Evolutionary conservation across 768 basidiomycete genomes (phyloP).

Genomic region (Wakefieldia striispora): DNA sequence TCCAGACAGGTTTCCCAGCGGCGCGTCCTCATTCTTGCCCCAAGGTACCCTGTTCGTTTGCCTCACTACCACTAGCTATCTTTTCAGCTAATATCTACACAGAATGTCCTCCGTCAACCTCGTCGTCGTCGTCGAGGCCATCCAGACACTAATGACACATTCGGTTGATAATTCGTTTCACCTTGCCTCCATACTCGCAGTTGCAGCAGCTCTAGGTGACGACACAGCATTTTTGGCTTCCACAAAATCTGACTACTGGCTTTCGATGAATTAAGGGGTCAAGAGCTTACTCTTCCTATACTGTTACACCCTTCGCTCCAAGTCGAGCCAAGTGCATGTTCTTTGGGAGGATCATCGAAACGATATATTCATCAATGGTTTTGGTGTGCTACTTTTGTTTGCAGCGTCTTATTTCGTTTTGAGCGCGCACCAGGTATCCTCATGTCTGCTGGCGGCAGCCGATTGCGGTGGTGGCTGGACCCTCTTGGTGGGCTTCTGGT

Average conservation of each 20-base stretch:
- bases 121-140: slow-evolving; percentile 86
- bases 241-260: not conserved
- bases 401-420: not conserved
- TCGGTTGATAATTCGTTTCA: slow-evolving; percentile 62
- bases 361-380: slow-evolving; percentile 82
- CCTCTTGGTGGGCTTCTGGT: slow-evolving; percentile 77
- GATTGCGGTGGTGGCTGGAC: slow-evolving; percentile 80
- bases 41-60: slow-evolving; percentile 47
- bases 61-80: not conserved
- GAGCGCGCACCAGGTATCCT: slow-evolving; percentile 56
- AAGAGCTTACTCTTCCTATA: slow-evolving; percentile 88
- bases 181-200: slow-evolving; percentile 79
- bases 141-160: slow-evolving; percentile 65
- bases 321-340: slow-evolving; percentile 90
- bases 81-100: slow-evolving; percentile 3
- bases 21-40: slow-evolving; percentile 1
- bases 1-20: not conserved
- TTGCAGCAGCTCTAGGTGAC: slow-evolving; percentile 72
- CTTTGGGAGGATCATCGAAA: slow-evolving; percentile 97
- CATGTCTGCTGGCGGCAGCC: slow-evolving; percentile 82
- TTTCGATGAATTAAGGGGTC: slow-evolving; percentile 49
- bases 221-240: not conserved
- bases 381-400: slow-evolving; percentile 45
- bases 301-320: slow-evolving; percentile 72
- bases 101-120: slow-evolving; percentile 93